phyloP scores from a whole-genome alignment of 2,329 filamentous ascomycete species.

The Talaromyces sp. region DNA sequence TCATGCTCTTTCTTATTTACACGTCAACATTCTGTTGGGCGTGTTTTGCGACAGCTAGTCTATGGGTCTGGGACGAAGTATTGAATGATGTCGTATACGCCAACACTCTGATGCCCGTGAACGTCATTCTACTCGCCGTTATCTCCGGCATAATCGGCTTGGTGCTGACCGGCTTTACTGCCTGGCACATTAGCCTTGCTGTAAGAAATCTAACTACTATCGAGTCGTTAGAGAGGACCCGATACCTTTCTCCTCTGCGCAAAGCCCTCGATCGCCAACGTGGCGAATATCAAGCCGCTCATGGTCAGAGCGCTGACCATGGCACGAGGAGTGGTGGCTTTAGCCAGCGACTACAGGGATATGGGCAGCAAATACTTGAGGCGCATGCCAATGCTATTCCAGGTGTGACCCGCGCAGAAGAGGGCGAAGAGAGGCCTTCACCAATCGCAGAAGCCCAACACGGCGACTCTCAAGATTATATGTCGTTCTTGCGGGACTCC shows the following conservation, averaged over 20 bases:
- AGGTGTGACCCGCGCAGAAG: conserved; percentile 74
- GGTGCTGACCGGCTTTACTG: conserved; percentile 83
- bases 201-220: conserved; percentile 84
- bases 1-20: conserved; percentile 88
- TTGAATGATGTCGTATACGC: conserved; percentile 66
- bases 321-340: conserved; percentile 35
- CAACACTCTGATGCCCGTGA: conserved; percentile 78
- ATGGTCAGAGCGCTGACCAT: conserved; percentile 29
- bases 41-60: conserved; percentile 69
- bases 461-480: conserved; percentile 18
- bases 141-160: conserved; percentile 87
- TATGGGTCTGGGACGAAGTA: conserved; percentile 84
- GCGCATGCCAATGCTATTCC: conserved; percentile 79
- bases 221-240: conserved; percentile 91
- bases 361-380: conserved; percentile 72
- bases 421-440: conserved; percentile 64
- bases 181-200: conserved; percentile 85
- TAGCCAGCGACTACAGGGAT: conserved; percentile 51
- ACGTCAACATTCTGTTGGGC: conserved; percentile 81
- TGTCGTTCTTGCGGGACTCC: conserved; percentile 15
- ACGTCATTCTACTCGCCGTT: conserved; percentile 84
- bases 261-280: conserved; percentile 66
- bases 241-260: conserved; percentile 79
- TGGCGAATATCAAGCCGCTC: conserved; percentile 33
- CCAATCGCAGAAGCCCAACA: conserved; percentile 25